These are phyloP conservation scores for Amaranthus tricolor DNA, from an alignment of 179 eudicot species.

Conservation along the genomic window DNA sequence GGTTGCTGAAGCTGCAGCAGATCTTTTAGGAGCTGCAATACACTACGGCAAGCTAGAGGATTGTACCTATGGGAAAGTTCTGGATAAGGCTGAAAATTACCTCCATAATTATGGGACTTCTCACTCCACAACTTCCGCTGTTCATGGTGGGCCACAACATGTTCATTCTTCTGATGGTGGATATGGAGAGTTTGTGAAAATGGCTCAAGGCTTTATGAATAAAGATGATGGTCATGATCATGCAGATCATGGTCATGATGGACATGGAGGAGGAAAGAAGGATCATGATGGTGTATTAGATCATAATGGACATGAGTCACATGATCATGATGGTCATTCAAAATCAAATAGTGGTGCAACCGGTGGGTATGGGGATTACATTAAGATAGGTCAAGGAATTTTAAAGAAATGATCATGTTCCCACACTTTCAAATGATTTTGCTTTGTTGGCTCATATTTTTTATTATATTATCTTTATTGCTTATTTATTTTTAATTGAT, in stretches of 20 bases:
- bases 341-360: slow-evolving; percentile 17
- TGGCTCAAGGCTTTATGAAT: slow-evolving; percentile 28
- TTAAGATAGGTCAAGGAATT: slow-evolving; percentile 25
- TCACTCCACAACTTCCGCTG: slow-evolving; percentile 11
- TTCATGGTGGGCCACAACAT: neutral
- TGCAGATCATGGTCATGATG: neutral
- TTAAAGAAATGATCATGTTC: neutral
- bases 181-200: slow-evolving; percentile 24
- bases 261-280: neutral
- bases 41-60: slow-evolving; percentile 40
- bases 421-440: no score
- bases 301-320: neutral
- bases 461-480: no score
- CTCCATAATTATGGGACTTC: slow-evolving; percentile 34
- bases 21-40: slow-evolving; percentile 36
- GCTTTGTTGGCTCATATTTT: no score
- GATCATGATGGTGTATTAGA: neutral
- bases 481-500: no score
- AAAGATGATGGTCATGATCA: slow-evolving; percentile 1
- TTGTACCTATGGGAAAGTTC: slow-evolving; percentile 36
- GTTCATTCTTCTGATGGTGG: slow-evolving; percentile 13
- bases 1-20: slow-evolving; percentile 40
- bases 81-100: slow-evolving; percentile 45
- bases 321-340: slow-evolving; percentile 5
- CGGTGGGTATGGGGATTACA: slow-evolving; percentile 22